Evolutionary conservation across 2,329 filamentous ascomycete genomes (phyloP), one percentile per base, ranked within the genome.

Genomic region (Exophiala sp.): DNA sequence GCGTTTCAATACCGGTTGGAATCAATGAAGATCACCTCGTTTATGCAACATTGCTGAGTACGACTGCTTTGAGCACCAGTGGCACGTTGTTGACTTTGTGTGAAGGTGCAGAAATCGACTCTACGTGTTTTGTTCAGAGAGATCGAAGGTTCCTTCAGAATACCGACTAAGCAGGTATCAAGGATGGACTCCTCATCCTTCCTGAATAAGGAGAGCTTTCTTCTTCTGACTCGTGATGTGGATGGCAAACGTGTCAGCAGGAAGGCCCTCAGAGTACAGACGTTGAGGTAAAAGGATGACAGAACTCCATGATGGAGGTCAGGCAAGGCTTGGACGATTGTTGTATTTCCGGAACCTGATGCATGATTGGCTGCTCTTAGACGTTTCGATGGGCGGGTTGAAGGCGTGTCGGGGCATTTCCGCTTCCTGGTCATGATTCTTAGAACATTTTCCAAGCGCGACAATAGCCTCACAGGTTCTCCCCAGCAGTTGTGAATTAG

Each of bases 151-250:
- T 71, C 62, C 46, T 72, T 69, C 33, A 69, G 58, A 47, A 78
- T 68, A 33, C 86, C 87, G 38, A 95, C 78, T 12, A 94, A 69
- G 1, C 83, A 85, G 1, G 78, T 78, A 69, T 94, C 88, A 33
- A 95, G 81, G 21, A 92, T 70, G 2, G 67, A 66, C 3, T 75
- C 76, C 9, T 91, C 47, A 66, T 29, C 54, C 16, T 62, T 58
- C 33, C 65, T 77, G 18, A 83, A 58, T 3, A 68, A 70, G 1
- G 72, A 65, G 44, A 86, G 77, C 63, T 83, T 85, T 65, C 76
- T 82, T 29, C 80, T 74, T 42, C 83, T 74, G 50, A 84, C 67
- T 50, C 78, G 52, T 41, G 61, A 63, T 18, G 54, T 54, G 34
- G 53, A 14, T 6, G 61, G 62, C 33, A 65, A 36, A 9, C 46